A percentile compares a stretch with the other conserved stretches of the same genome.
phyloP scores from a whole-genome alignment of 139 green algal species.

The Chlorella sp. region DNA sequence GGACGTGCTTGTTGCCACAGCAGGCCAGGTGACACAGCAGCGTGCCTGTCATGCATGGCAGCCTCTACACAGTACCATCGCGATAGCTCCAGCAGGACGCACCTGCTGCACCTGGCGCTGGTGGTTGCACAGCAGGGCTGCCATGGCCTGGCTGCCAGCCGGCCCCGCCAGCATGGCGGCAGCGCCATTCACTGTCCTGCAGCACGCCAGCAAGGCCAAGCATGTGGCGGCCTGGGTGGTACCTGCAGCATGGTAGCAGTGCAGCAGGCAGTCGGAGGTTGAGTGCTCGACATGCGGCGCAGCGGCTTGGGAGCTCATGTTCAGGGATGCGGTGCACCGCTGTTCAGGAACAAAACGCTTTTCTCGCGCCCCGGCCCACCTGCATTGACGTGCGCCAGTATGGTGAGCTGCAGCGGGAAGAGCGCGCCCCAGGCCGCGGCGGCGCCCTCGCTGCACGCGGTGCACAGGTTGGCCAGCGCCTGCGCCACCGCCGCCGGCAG shows the following conservation, averaged over 20 bases:
- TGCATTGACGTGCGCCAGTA: slow-evolving; percentile 30
- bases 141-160: slow-evolving; percentile 7
- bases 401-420: slow-evolving; percentile 34
- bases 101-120: slow-evolving; percentile 23
- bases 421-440: slow-evolving; percentile 24
- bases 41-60: too few relatives aligned
- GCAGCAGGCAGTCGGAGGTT: too few relatives aligned
- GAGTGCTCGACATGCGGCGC: too few relatives aligned
- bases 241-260: neutral
- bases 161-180: slow-evolving; percentile 2
- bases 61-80: too few relatives aligned
- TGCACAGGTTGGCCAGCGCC: slow-evolving; percentile 34
- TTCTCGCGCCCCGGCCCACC: neutral
- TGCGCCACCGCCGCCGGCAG: slow-evolving; percentile 27
- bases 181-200: neutral
- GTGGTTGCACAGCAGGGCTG: slow-evolving; percentile 33
- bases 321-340: neutral
- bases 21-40: too few relatives aligned
- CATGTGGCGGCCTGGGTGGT: slow-evolving; percentile 20
- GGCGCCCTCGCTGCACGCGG: neutral
- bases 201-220: slow-evolving; percentile 37
- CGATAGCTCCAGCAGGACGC: neutral
- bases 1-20: too few relatives aligned
- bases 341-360: neutral
- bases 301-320: neutral